Percentiles rank a stretch among this genome's conserved stretches.
Evolutionary conservation across 179 eudicot species (phyloP).

Genomic region (Spinacia oleracea): DNA sequence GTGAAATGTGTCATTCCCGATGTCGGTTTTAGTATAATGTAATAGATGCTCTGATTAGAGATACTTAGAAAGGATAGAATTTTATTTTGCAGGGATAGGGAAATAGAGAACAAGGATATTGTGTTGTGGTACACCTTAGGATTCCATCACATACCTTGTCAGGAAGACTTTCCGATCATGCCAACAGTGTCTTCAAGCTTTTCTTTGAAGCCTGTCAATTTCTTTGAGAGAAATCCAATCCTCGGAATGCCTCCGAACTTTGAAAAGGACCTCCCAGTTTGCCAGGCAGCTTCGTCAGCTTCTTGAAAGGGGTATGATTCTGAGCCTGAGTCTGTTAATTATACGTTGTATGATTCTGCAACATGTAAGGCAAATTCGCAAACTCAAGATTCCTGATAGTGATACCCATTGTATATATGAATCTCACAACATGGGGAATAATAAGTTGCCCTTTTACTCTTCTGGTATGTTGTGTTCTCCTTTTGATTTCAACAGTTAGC

Average conservation of each 20-base stretch:
- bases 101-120: conserved; percentile 80
- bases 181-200: conserved; percentile 95
- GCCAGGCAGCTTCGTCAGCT: conserved; percentile 53
- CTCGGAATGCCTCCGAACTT: conserved; percentile 62
- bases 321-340: background rate
- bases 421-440: conserved; percentile 4
- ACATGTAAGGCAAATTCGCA: background rate
- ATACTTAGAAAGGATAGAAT: background rate
- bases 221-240: conserved; percentile 92
- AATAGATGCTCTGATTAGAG: background rate
- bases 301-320: background rate
- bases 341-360: conserved; percentile 5
- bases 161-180: conserved; percentile 97
- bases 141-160: conserved; percentile 94
- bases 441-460: background rate
- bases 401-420: background rate
- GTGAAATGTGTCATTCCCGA: too few relatives aligned
- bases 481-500: background rate
- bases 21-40: too few relatives aligned
- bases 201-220: conserved; percentile 90
- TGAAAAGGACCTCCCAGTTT: conserved; percentile 69
- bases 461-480: background rate
- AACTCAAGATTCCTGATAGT: background rate
- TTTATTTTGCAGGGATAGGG: conserved; percentile 60
- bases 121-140: conserved; percentile 96